Base-by-base conservation (phyloP, 768 basidiomycete species). In the Tricholomella constricta region DNA sequence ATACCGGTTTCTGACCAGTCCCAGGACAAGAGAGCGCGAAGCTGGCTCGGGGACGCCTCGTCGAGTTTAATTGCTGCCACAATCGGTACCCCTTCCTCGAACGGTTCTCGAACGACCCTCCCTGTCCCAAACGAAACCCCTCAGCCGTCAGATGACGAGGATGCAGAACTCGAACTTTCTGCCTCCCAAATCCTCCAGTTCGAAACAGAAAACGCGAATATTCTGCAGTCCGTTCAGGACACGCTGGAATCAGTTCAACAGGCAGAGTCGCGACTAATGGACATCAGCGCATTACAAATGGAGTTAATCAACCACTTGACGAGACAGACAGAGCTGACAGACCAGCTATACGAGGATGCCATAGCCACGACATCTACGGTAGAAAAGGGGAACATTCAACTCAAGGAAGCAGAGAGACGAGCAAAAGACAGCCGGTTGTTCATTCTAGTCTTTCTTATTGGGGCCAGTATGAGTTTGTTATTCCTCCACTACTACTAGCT, bases 281-380 rank as follows among this genome's bases (percentile, higher is more conserved):
- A 98, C 64, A 98, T 99, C 63, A 91, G 91, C 61, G 81, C 89
- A 36, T 73, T 99, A 52, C 97, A 99, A 76, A 87, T 90, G 74
- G 91, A 98, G 69, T 78, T 99, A 59, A 85, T 97, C 45, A 76
- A 82, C 12, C 94, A 98, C 66, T 78, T 99, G 35, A 88, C 89
- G 31, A 81, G 78, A 62, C 97, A 99, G 77, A 89, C 89, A 2
- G 95, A 95, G 73, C 70, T 94, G 59, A 94, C 94, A 9, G 95
- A 98, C 63, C 85, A 92, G 68, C 73, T 99, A 55, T 97, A 93
- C 65, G 94, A 97, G 60, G 96, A 99, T 64, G 95, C 94, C 8
- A 87, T 97, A 48, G 83, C 88, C 2, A 91, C 90, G 25, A 88
- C 91, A 10, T 85, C 83, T 7, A 89, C 85, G 42, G 86, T 98